Evolutionary conservation across 768 basidiomycete species (phyloP).

Genomic region (Suillus decipiens): DNA sequence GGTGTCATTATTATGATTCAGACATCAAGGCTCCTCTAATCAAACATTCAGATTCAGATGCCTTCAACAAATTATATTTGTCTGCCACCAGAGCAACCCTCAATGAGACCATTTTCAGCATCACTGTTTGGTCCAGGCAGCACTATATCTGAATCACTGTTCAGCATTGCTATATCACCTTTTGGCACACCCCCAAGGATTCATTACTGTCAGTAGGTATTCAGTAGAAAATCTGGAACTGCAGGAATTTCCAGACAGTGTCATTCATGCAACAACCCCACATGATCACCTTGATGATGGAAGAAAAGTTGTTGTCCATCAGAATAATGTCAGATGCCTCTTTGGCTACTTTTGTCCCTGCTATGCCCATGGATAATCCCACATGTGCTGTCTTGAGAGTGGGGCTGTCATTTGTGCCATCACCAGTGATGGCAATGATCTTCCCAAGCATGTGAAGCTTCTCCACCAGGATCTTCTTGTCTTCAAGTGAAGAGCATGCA

Average conservation of each 20-base stretch:
- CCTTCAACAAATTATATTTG: too few relatives aligned
- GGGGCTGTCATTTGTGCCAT: conserved; percentile 97
- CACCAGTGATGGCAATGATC: conserved; percentile 94
- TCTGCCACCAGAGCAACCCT: too few relatives aligned
- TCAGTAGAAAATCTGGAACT: conserved; percentile 95
- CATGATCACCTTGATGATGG: conserved; percentile 96
- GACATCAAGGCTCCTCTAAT: too few relatives aligned
- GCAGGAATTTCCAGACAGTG: conserved; percentile 94
- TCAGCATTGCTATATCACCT: too few relatives aligned
- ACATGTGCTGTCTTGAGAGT: conserved; percentile 95
- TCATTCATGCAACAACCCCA: conserved; percentile 99
- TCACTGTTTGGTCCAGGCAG: too few relatives aligned
- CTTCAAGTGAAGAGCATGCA: conserved; percentile 95
- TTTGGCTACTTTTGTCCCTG: conserved; percentile 98
- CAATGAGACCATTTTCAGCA: too few relatives aligned
- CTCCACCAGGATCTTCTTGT: conserved; percentile 92
- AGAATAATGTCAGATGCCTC: conserved; percentile 99
- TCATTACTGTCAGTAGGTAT: too few relatives aligned
- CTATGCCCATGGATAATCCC: conserved; percentile 95
- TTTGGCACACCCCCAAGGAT: too few relatives aligned
- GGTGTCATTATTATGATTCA: too few relatives aligned
- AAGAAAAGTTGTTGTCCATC: conserved; percentile 96
- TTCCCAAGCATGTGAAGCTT: conserved; percentile 85
- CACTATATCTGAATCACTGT: too few relatives aligned
- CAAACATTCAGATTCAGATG: too few relatives aligned